phyloP scores from a whole-genome alignment of 2,329 filamentous ascomycete species.

The Lasiodiplodia gonubiensis region DNA sequence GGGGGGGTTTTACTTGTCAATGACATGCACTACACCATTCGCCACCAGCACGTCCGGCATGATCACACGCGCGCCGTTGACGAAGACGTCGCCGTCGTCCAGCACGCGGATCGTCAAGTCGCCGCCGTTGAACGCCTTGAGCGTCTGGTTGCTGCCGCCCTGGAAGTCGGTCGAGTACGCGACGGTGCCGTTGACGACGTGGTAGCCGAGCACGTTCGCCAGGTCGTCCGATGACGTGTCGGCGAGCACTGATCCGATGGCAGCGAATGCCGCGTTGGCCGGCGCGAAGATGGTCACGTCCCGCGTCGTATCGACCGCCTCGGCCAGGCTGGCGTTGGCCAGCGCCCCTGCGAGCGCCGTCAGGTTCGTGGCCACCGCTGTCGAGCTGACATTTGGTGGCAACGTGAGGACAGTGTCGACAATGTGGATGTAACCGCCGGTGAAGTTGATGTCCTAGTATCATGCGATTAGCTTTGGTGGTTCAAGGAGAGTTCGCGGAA shows the following conservation, averaged over 20 bases:
- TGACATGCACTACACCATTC: conserved; percentile 58
- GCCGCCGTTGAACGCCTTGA: conserved; percentile 46
- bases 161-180: conserved; percentile 58
- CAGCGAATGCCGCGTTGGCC: conserved; percentile 63
- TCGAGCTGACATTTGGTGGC: conserved; percentile 41
- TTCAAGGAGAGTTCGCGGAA: neutral
- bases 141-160: conserved; percentile 44
- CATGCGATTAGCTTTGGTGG: neutral
- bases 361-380: conserved; percentile 44
- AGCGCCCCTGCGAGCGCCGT: conserved; percentile 51
- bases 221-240: conserved; percentile 57
- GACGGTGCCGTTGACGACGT: conserved; percentile 64
- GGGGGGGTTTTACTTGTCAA: conserved; percentile 56
- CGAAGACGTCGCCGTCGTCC: conserved; percentile 40
- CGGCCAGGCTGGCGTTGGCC: conserved; percentile 46
- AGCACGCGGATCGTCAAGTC: conserved; percentile 49
- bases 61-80: conserved; percentile 52
- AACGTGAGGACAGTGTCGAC: conserved; percentile 53
- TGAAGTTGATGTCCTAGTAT: conserved; percentile 50
- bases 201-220: conserved; percentile 64
- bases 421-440: conserved; percentile 54
- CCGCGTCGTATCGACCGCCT: conserved; percentile 48
- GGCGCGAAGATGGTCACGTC: conserved; percentile 71
- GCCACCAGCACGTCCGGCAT: conserved; percentile 50
- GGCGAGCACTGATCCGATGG: conserved; percentile 59